A percentile compares a stretch with the other conserved stretches of the same genome.
Conservation (phyloP, 2,329 filamentous ascomycete species). For the Sphaerulina vaccinii region DNA sequence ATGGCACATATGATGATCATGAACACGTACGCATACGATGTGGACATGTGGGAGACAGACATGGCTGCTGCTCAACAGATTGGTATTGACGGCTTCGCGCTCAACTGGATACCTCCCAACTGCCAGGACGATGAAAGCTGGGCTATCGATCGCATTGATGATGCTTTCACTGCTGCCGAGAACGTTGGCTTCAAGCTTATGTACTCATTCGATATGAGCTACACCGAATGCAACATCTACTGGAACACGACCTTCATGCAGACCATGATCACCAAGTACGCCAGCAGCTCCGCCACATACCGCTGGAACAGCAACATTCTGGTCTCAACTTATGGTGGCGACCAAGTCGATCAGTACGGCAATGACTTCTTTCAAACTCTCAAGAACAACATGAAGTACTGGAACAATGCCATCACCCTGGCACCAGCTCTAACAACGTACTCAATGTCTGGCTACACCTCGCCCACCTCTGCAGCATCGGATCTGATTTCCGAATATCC, state of each 20-base stretch:
- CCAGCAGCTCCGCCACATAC: conserved; percentile 36
- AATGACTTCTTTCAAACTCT: conserved; percentile 39
- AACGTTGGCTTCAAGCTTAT: conserved; percentile 39
- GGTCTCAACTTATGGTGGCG: conserved; percentile 40
- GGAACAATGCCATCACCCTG: conserved; percentile 35
- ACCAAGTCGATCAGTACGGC: conserved; percentile 36
- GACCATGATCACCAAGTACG: conserved; percentile 35
- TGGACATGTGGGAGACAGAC: conserved; percentile 37
- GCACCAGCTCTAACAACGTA: conserved; percentile 38
- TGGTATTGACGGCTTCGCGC: conserved; percentile 41
- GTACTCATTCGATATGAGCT: conserved; percentile 43
- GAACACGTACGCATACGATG: conserved; percentile 38
- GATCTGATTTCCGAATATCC: conserved; percentile 36
- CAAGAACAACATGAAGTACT: conserved; percentile 35
- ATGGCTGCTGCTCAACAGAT: conserved; percentile 36
- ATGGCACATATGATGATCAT: conserved; percentile 41
- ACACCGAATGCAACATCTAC: conserved; percentile 36
- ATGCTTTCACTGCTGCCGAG: conserved; percentile 39
- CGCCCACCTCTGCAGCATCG: conserved; percentile 27
- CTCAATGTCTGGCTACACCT: conserved; percentile 33
- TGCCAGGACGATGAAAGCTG: conserved; percentile 35
- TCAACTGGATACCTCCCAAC: conserved; percentile 41
- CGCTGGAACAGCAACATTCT: conserved; percentile 41
- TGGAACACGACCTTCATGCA: conserved; percentile 42
- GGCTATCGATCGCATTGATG: conserved; percentile 38